Evolutionary conservation across 192 early-diverging fungal species (phyloP).

Genomic region (Umbelopsis ramanniana): DNA sequence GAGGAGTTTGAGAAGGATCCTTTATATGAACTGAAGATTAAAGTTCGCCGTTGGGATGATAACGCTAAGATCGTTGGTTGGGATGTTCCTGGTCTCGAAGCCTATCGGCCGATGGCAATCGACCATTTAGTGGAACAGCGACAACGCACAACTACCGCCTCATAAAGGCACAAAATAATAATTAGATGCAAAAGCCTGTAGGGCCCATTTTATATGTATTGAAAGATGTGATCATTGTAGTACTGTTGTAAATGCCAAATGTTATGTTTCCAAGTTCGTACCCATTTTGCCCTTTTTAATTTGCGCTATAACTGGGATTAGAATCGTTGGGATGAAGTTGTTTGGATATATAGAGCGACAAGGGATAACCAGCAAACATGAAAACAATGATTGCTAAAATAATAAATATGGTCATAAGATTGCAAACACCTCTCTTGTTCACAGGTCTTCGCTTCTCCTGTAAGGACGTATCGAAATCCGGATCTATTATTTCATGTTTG

Average conservation of each 20-base stretch:
- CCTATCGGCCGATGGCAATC: conserved; percentile 48
- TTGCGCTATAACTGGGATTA: neutral
- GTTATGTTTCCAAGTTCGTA: neutral
- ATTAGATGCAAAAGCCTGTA: neutral
- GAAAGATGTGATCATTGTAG: neutral
- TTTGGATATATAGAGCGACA: conserved; percentile 25
- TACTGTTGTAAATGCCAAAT: neutral
- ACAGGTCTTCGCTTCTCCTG: conserved; percentile 6
- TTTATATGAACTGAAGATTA: conserved; percentile 55
- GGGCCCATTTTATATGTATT: neutral
- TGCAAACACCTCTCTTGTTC: conserved; percentile 25
- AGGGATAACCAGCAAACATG: conserved; percentile 32
- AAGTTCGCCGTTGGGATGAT: conserved; percentile 60
- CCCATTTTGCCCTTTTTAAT: neutral
- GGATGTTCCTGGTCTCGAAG: conserved; percentile 48
- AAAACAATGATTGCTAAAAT: conserved; percentile 28
- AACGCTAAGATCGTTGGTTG: conserved; percentile 48
- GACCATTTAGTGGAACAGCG: conserved; percentile 37
- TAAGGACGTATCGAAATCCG: conserved; percentile 10
- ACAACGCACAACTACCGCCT: neutral
- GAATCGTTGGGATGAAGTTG: conserved; percentile 18
- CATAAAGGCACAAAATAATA: neutral
- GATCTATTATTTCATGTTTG: neutral
- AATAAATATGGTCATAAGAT: conserved; percentile 27
- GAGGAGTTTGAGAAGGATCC: conserved; percentile 53